phyloP scores from a whole-genome alignment of 768 basidiomycete genomes.

The Tricholoma sp. region DNA sequence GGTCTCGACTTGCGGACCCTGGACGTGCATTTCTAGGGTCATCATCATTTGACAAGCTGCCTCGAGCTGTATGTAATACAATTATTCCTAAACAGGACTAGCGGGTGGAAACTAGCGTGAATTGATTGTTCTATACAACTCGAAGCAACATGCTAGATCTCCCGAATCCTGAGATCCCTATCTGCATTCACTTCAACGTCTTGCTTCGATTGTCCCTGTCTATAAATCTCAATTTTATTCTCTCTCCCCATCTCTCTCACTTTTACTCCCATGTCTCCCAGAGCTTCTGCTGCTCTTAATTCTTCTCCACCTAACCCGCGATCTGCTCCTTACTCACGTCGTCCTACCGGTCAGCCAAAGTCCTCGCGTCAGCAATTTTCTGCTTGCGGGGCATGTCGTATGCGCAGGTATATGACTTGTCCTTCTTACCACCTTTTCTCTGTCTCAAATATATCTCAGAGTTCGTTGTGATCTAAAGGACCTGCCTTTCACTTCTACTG shows the following conservation, averaged over 20 bases:
- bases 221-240: constrained; percentile 26
- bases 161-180: constrained; percentile 31
- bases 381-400: constrained; percentile 92
- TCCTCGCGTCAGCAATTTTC: constrained; percentile 82
- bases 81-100: constrained; percentile 3
- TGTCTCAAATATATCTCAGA: constrained; percentile 32
- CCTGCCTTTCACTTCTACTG: constrained; percentile 47
- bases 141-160: constrained; percentile 33
- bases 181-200: constrained; percentile 24
- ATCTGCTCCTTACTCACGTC: constrained; percentile 41
- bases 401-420: constrained; percentile 56
- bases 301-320: constrained; percentile 29
- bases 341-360: constrained; percentile 59
- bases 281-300: constrained; percentile 35
- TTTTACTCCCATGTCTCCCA: constrained; percentile 51
- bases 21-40: not conserved
- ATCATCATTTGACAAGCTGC: constrained; percentile 22
- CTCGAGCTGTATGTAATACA: constrained; percentile 19
- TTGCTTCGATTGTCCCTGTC: constrained; percentile 25
- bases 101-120: constrained; percentile 7
- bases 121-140: not conserved
- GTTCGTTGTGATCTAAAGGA: constrained; percentile 95
- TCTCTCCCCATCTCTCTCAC: constrained; percentile 16
- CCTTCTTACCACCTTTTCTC: constrained; percentile 6
- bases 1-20: not conserved